Evolutionary conservation across 1,284 basidiomycete genomes (phyloP), one percentile per base, ranked within the genome.

Genomic region (Inonotus hispidus): DNA sequence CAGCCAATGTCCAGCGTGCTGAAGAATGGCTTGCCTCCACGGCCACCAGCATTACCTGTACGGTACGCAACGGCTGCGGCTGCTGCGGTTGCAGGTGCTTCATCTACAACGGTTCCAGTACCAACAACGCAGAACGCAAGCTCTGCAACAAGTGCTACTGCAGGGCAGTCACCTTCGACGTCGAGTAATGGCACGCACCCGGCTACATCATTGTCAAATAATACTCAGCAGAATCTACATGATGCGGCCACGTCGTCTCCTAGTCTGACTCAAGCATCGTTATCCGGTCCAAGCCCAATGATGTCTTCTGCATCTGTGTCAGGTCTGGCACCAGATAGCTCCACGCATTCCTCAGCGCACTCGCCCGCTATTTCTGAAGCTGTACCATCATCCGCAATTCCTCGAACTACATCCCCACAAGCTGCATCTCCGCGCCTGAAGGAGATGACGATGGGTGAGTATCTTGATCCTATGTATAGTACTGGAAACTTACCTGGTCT

Each of bases 11-110:
- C 90, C 66, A 87, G 85, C 69, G 84, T 92, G 64, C 73, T 92
- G 63, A 92, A 92, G 72, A 82, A 82, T 57, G 82, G 85, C 35
- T 72, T 88, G 27, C 81, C 79, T 25, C 73, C 83, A 61, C 79
- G 80, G 64, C 79, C 76, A 50, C 74, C 78, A 70, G 53, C 78
- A n/a, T 72, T 82, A 56, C 90, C 93, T 27, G 93, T 96, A 70
- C 83, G 91, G 55, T 98, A 98, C 70, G 92, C 95, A 37, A 86
- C 93, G 7, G 94, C 93, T 0, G 95, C 94, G 1, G 94, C 93
- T 0, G 93, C 93, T 0, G 92, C 91, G 2, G 89, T 90, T 14
- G 72, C 60, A 10, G 25, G 32, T n/a, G 74, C 80, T 19, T 70
- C 82, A 53, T 69, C 79, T 66, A 66, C 57, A 25, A 52, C 59